These are phyloP conservation scores for Diaporthe vexans DNA, from an alignment of 2,329 filamentous ascomycete species.

Conservation along the genomic window DNA sequence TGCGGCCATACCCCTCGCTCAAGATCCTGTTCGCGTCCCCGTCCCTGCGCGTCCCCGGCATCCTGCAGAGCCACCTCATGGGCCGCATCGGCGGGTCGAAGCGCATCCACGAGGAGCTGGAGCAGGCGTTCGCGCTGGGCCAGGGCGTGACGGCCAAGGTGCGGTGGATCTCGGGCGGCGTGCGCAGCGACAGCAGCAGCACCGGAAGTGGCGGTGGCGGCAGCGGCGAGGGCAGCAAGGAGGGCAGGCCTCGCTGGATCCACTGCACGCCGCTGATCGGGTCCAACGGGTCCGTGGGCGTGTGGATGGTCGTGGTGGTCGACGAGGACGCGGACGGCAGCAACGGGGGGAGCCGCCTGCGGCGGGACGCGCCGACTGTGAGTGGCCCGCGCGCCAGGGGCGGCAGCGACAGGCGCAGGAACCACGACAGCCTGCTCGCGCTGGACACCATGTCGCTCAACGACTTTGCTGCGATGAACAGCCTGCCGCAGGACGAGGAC, in stretches of 20 bases:
- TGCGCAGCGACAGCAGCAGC: constrained; percentile 24
- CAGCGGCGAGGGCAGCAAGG: constrained; percentile 43
- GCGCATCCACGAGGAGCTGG: constrained; percentile 62
- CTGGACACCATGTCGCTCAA: constrained; percentile 32
- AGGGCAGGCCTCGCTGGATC: constrained; percentile 79
- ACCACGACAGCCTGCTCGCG: constrained; percentile 11
- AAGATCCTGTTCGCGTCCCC: constrained; percentile 79
- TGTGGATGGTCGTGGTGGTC: constrained; percentile 84
- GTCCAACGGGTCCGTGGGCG: constrained; percentile 76
- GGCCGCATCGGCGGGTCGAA: constrained; percentile 65
- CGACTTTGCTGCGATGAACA: constrained; percentile 33
- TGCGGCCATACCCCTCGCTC: constrained; percentile 75
- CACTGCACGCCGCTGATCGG: constrained; percentile 82
- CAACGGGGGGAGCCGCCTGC: neutral
- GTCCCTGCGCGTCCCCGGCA: constrained; percentile 75
- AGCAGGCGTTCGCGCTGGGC: constrained; percentile 74
- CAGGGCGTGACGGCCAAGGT: constrained; percentile 82
- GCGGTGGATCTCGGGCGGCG: constrained; percentile 70
- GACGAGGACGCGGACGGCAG: constrained; percentile 66
- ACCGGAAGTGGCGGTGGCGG: too few relatives aligned
- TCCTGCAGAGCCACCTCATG: constrained; percentile 73
- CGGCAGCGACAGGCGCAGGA: neutral
- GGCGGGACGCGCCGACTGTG: constrained; percentile 11
- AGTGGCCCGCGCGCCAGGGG: constrained; percentile 1
- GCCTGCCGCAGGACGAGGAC: constrained; percentile 35